Conservation (phyloP, 2,329 filamentous ascomycete genomes). For the Colletotrichum sp. region DNA sequence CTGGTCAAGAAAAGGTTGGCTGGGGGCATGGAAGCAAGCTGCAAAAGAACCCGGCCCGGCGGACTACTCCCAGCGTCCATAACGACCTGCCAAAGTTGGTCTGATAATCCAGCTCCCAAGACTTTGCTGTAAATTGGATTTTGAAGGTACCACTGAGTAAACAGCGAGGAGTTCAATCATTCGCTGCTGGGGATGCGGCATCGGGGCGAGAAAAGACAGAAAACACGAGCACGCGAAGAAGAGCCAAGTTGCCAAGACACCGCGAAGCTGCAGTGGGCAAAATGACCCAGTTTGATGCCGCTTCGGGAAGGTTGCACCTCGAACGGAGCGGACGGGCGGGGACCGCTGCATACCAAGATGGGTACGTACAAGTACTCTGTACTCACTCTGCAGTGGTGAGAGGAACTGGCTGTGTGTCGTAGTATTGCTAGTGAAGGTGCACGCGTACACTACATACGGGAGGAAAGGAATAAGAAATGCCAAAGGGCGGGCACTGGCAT, state of each 20-base stretch:
- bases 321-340: neutral
- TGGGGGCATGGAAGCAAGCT: neutral
- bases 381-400: neutral
- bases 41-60: neutral
- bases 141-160: neutral
- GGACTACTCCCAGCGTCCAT: neutral
- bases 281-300: neutral
- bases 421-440: neutral
- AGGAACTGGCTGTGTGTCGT: neutral
- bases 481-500: neutral
- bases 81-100: conserved; percentile 14
- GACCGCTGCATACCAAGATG: neutral
- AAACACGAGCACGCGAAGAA: neutral
- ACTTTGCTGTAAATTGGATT: neutral
- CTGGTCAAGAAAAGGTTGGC: neutral
- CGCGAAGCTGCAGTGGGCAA: neutral
- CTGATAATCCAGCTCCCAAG: conserved; percentile 1
- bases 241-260: conserved; percentile 2
- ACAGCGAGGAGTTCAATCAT: neutral
- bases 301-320: conserved; percentile 19
- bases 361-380: neutral
- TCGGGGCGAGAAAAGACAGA: neutral
- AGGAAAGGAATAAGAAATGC: neutral
- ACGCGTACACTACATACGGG: neutral
- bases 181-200: neutral